phyloP scores from a whole-genome alignment of 139 green algal genomes.

The Haematococcus sp. region DNA sequence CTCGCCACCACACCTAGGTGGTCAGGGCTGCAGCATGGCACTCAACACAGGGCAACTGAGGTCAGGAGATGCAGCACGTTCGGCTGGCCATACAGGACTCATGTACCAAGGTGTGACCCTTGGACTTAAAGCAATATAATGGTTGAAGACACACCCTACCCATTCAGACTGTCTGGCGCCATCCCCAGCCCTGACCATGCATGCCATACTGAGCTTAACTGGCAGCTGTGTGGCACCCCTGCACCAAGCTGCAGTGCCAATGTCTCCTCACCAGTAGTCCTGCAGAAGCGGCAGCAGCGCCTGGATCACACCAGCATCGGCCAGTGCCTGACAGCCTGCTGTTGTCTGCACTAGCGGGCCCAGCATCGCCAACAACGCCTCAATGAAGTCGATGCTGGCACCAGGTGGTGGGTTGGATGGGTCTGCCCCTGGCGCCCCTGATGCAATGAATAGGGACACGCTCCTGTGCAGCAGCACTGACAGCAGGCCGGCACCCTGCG shows the following conservation, averaged over 20 bases:
- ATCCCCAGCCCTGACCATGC: too few species aligned
- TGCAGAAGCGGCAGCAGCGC: constrained; percentile 83
- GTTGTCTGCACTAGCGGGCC: constrained; percentile 56
- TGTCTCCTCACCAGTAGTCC: constrained; percentile 24
- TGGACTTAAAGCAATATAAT: too few species aligned
- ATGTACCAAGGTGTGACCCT: too few species aligned
- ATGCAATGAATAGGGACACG: constrained; percentile 18
- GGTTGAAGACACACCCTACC: too few species aligned
- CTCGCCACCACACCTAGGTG: constrained; percentile 72
- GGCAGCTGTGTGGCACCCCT: too few species aligned
- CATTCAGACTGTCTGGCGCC: too few species aligned
- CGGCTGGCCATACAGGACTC: too few species aligned
- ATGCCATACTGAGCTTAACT: too few species aligned
- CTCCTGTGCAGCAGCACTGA: constrained; percentile 73
- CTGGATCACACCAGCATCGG: constrained; percentile 79
- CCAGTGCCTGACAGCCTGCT: constrained; percentile 69
- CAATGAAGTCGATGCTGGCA: constrained; percentile 61
- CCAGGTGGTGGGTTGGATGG: background rate
- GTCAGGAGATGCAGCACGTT: too few species aligned
- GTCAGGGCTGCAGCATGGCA: constrained; percentile 25
- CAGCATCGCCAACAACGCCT: constrained; percentile 84
- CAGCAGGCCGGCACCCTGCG: constrained; percentile 56
- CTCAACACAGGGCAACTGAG: too few species aligned
- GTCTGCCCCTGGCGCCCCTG: background rate
- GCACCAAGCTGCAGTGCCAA: too few species aligned